phyloP scores from a whole-genome alignment of 805 yeast species.

The Candida nitratophila region DNA sequence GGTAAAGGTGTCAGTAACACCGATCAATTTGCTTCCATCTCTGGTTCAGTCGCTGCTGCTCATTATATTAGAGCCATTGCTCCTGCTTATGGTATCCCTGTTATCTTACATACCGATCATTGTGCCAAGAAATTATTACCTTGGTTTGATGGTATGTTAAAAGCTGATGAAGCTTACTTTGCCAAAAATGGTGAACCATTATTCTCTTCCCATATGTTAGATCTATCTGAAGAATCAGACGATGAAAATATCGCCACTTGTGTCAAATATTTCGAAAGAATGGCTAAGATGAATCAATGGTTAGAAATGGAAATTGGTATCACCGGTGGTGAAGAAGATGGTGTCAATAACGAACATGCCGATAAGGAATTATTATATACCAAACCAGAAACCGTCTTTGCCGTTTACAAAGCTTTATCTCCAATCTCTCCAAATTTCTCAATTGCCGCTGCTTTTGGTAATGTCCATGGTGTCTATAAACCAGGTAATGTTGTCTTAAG shows the following conservation, averaged over 20 bases:
- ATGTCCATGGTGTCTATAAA: conserved; percentile 99
- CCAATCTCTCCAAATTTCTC: conserved; percentile 97
- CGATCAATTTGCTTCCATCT: conserved; percentile 90
- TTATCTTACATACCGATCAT: conserved; percentile 95
- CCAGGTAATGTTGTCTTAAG: conserved; percentile 94
- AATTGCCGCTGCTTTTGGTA: conserved; percentile 99
- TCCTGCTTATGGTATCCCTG: conserved; percentile 95
- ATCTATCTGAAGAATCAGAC: conserved; percentile 93
- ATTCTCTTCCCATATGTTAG: conserved; percentile 99
- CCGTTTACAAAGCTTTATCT: conserved; percentile 82
- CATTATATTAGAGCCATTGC: conserved; percentile 96
- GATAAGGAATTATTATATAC: conserved; percentile 86
- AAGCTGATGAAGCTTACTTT: conserved; percentile 91
- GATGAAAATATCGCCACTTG: conserved; percentile 93
- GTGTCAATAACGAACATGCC: conserved; percentile 97
- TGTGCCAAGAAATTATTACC: conserved; percentile 97
- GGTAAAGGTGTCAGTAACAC: conserved; percentile 97
- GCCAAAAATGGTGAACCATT: conserved; percentile 85
- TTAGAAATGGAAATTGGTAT: conserved; percentile 99
- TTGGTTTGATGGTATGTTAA: conserved; percentile 98
- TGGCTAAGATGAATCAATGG: conserved; percentile 93
- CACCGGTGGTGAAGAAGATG: conserved; percentile 99
- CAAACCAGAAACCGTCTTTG: conserved; percentile 88
- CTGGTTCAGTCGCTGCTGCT: conserved; percentile 95
- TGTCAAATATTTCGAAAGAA: conserved; percentile 90